phyloP scores from a whole-genome alignment of 371 early-diverging fungal genomes.

The Rhizomucor miehei region DNA sequence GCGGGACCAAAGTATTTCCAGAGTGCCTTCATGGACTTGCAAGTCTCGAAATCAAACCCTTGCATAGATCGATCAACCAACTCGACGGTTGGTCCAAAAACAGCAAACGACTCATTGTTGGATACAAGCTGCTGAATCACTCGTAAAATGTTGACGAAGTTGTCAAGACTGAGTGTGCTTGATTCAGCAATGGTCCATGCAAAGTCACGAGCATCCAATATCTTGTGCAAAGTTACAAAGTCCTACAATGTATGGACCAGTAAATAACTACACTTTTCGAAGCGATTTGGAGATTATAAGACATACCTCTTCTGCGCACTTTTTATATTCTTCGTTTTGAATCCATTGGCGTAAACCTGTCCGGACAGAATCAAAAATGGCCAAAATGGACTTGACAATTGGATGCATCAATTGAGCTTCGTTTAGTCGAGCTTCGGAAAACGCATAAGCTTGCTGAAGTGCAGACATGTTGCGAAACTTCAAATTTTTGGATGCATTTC shows the following conservation, averaged over 20 bases:
- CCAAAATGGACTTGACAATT: conserved; percentile 41
- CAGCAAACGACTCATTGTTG: conserved; percentile 1
- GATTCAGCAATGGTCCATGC: conserved; percentile 55
- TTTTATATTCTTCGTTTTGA: conserved; percentile 20
- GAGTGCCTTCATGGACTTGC: conserved; percentile 58
- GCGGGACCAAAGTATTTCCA: conserved; percentile 65
- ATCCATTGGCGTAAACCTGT: conserved; percentile 33
- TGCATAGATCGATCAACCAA: conserved; percentile 34
- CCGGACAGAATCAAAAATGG: conserved; percentile 36
- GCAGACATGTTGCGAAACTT: conserved; percentile 46
- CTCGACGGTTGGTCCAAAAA: conserved; percentile 1
- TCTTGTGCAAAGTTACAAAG: conserved; percentile 26
- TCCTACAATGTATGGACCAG: background rate
- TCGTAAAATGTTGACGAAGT: conserved; percentile 50
- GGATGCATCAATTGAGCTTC: conserved; percentile 53
- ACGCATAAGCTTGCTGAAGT: conserved; percentile 54
- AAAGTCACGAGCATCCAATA: conserved; percentile 59
- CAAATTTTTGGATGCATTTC: conserved; percentile 24
- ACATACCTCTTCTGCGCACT: conserved; percentile 13
- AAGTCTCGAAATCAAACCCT: conserved; percentile 45
- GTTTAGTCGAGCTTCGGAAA: conserved; percentile 38
- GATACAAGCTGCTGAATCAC: conserved; percentile 25
- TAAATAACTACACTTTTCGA: background rate
- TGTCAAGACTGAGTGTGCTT: conserved; percentile 51
- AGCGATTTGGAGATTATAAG: no score